Conservation (phyloP, 2,329 filamentous ascomycete genomes). For the Thelonectria discophora region DNA sequence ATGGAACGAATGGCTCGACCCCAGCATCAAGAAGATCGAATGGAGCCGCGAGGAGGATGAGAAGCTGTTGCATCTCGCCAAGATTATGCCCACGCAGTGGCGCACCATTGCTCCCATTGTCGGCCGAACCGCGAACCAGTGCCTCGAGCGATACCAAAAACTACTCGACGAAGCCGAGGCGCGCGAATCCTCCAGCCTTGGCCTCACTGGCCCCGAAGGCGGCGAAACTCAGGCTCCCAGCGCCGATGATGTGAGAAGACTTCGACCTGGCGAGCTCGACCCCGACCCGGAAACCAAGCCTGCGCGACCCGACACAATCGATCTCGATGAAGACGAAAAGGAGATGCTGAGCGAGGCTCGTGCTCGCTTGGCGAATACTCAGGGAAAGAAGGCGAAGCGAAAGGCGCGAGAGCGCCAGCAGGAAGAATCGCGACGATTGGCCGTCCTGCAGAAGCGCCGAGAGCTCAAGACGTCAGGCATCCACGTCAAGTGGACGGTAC, state of each 20-base stretch:
- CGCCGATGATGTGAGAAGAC: slow-evolving; percentile 87
- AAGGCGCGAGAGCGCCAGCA: slow-evolving; percentile 96
- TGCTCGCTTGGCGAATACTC: slow-evolving; percentile 94
- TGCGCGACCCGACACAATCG: slow-evolving; percentile 93
- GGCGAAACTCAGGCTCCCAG: slow-evolving; percentile 87
- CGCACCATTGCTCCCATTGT: slow-evolving; percentile 97
- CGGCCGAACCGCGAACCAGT: slow-evolving; percentile 95
- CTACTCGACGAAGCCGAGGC: slow-evolving; percentile 95
- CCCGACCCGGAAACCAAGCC: slow-evolving; percentile 98
- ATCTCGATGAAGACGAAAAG: slow-evolving; percentile 98
- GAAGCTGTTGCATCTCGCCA: slow-evolving; percentile 93
- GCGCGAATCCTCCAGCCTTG: slow-evolving; percentile 83
- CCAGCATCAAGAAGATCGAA: slow-evolving; percentile 97
- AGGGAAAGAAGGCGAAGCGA: slow-evolving; percentile 98
- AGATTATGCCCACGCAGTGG: slow-evolving; percentile 99
- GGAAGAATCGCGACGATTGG: slow-evolving; percentile 90
- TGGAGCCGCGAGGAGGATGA: slow-evolving; percentile 99
- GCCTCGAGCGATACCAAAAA: slow-evolving; percentile 95
- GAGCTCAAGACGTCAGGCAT: slow-evolving; percentile 98
- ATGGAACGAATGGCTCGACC: slow-evolving; percentile 98
- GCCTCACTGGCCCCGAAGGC: slow-evolving; percentile 84
- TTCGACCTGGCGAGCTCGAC: slow-evolving; percentile 93
- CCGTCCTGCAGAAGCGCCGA: slow-evolving; percentile 90
- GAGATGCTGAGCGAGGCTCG: slow-evolving; percentile 99
- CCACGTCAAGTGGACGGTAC: slow-evolving; percentile 92